phyloP scores from a whole-genome alignment of 805 yeast genomes.

The Cyberlindnera veronae region DNA sequence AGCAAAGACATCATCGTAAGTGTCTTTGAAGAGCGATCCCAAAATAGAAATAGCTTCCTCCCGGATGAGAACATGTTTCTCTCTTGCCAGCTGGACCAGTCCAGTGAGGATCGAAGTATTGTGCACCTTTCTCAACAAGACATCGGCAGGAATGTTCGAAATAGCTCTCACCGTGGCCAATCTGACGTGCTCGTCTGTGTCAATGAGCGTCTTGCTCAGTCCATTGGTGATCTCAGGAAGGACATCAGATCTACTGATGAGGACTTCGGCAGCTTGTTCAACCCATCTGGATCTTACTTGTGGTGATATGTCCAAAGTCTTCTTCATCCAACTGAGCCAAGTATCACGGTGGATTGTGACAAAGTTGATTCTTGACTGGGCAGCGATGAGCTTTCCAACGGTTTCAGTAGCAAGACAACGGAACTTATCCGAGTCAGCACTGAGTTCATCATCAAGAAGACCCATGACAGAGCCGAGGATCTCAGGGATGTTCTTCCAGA shows the following conservation, averaged over 20 bases:
- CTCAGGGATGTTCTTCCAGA: slow-evolving; percentile 81
- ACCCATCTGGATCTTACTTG: slow-evolving; percentile 70
- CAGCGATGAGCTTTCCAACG: slow-evolving; percentile 60
- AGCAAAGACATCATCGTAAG: slow-evolving; percentile 30
- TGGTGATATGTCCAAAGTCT: slow-evolving; percentile 65
- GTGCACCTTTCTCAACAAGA: slow-evolving; percentile 46
- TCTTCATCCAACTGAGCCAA: slow-evolving; percentile 70
- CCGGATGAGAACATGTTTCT: slow-evolving; percentile 64
- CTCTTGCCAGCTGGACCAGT: slow-evolving; percentile 64
- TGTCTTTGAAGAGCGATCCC: slow-evolving; percentile 52
- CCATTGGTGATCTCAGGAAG: slow-evolving; percentile 53
- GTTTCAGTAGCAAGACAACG: slow-evolving; percentile 70
- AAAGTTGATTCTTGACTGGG: slow-evolving; percentile 52
- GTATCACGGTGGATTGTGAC: slow-evolving; percentile 52
- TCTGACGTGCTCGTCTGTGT: slow-evolving; percentile 72
- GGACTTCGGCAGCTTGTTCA: slow-evolving; percentile 47
- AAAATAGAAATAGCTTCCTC: slow-evolving; percentile 51
- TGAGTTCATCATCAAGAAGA: slow-evolving; percentile 72
- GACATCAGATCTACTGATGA: slow-evolving; percentile 43
- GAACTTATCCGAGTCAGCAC: slow-evolving; percentile 61
- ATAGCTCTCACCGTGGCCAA: slow-evolving; percentile 53
- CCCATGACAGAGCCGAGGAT: slow-evolving; percentile 72
- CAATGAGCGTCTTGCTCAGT: slow-evolving; percentile 64
- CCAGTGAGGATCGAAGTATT: slow-evolving; percentile 47
- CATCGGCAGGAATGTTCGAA: slow-evolving; percentile 41